A percentile compares a stretch with the other conserved stretches of the same genome.
These are phyloP conservation scores for carrot (Daucus carota) DNA, from an alignment of 129 eudicot species.

Conservation along the genomic window DH1_v3.0 NC_030387.2:2639501-2640000, in stretches of 20 bases:
- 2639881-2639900: not conserved
- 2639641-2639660: no score
- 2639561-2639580: no score
- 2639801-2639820: not conserved
- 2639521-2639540: no score
- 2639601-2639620: no score
- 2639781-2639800: not conserved
- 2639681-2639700: no score
- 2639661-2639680: no score
- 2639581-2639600: no score
- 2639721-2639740: not conserved
- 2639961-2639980: not conserved
- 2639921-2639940: not conserved
- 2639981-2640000: no score
- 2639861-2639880: not conserved
- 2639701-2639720: not conserved
- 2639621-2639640: no score
- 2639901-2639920: not conserved
- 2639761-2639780: not conserved
- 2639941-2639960: not conserved
- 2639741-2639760: not conserved
- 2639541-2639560: no score
- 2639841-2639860: not conserved
- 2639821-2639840: not conserved
- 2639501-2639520: no score